Base-by-base conservation (phyloP, 306 rosid species). In the Malus asiatica region DNA sequence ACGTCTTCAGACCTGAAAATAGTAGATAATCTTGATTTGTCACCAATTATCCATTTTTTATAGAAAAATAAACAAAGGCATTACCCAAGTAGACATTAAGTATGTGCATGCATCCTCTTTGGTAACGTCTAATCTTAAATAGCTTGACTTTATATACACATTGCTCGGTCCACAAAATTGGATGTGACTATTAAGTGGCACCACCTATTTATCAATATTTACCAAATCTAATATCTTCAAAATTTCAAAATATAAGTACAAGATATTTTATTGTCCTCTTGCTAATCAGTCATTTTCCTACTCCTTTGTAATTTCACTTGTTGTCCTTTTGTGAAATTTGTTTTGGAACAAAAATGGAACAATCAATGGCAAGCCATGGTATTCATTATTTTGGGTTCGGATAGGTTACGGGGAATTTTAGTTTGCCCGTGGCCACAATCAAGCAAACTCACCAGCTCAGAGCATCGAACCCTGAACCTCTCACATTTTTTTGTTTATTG, bases 381-480 rank as follows among this genome's bases (percentile, higher is more conserved):
- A 7, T 38, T 38, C 0, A 38, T 38, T 38, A 38, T 38, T 38
- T 38, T 38, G 0, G 10, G 42, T 38, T 38, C 0, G 0, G 2
- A 38, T 8, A 7, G 42, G 42, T 0, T 38, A 38, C 0, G 9
- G 0, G 10, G 0, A 38, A 38, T 38, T 38, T 38, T 10, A 38
- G 0, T 0, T 8, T 38, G 0, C 2, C 0, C 0, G 0, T 38
- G 10, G 2, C 0, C 42, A 38, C 2, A 38, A 2, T 38, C 9
- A 38, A 38, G 42, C 42, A 38, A 38, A 38, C 42, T 38, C 10
- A 38, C 10, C 10, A 38, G 0, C 9, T 38, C 0, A 38, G 9
- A 38, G 2, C 0, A 38, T 38, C 9, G 0, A 38, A 38, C 9
- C 2, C 42, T 0, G 2, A 38, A 7, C 42, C 2, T 38, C 2